Evolutionary conservation across 1,139 yeast genomes (phyloP).

Genomic region (Sporopachydermia cereana): DNA sequence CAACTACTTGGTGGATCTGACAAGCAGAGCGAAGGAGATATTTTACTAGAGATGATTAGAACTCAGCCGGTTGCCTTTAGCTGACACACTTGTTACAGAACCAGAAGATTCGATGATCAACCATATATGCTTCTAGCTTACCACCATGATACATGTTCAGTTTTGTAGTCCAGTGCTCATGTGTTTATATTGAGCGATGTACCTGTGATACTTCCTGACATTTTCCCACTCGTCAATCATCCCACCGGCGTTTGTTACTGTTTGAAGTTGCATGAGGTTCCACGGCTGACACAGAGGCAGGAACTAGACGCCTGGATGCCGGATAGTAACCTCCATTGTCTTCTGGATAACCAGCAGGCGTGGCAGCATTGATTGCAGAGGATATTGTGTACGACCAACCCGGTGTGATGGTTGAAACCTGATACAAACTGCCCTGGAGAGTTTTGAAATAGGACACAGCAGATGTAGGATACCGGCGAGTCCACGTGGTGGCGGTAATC

Average conservation of each 20-base stretch:
- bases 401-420: constrained; percentile 57
- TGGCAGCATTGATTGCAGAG: constrained; percentile 49
- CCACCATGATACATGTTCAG: too few species aligned
- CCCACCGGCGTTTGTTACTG: constrained; percentile 5
- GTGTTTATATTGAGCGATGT: too few species aligned
- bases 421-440: constrained; percentile 31
- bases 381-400: constrained; percentile 63
- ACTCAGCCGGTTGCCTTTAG: constrained; percentile 6
- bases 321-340: constrained; percentile 39
- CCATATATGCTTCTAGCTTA: too few species aligned
- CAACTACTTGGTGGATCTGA: constrained; percentile 22
- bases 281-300: constrained; percentile 11
- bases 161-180: too few species aligned
- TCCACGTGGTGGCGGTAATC: constrained; percentile 57
- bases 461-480: constrained; percentile 49
- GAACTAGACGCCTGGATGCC: constrained; percentile 22
- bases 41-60: constrained; percentile 12
- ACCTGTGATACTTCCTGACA: too few species aligned
- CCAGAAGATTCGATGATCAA: too few species aligned
- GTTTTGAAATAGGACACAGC: constrained; percentile 46
- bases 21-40: constrained; percentile 22
- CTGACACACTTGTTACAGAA: too few species aligned
- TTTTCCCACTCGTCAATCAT: too few species aligned
- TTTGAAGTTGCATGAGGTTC: neutral
- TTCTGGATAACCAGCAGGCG: constrained; percentile 57